Evolutionary conservation across 1,284 basidiomycete genomes (phyloP), one percentile per base, ranked within the genome.

Genomic region (Trametes sp.): DNA sequence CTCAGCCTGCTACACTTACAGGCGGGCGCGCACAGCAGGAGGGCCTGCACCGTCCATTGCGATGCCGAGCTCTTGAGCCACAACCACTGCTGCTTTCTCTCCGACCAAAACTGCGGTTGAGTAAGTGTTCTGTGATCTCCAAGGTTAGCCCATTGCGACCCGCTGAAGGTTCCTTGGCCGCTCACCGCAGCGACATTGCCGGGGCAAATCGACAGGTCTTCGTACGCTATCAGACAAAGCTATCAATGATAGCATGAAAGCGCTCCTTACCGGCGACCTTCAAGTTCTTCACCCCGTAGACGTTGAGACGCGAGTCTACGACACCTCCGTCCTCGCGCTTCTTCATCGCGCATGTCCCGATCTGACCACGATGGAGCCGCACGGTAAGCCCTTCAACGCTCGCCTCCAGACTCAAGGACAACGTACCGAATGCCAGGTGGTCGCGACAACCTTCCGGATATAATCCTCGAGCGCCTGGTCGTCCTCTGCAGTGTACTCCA

Each of bases 251-350:
- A 23, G 36, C n/a, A 24, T 54, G 45, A 33, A 3, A 13, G 13
- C 21, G n/a, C n/a, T 23, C 52, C 65, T 14, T 41, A 72, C 70
- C 72, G 10, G 83, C 80, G 68, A 80, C 79, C 76, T 89, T 89
- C 66, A 94, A 77, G 74, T 89, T 88, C 68, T 81, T 72, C 5
- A 88, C 86, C 41, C 89, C 91, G 72, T 86, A 90, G 38, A 94
- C 92, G 69, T 84, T 88, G 59, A 92, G 80, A 52, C 85, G 81
- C 4, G 76, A 74, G 72, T 92, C 90, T 60, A 93, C 87, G 26
- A 93, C 90, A 68, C 92, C 92, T 38, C 89, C 90, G 69, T 89
- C 73, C 52, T 84, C 81, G 24, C 85, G 81, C 24, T 88, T 88
- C 69, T 91, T 89, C 91, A 93, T 92, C 11, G 90, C 86, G 78